Conservation (phyloP, 1,284 basidiomycete species). For the Apiotrichum sp. region DNA sequence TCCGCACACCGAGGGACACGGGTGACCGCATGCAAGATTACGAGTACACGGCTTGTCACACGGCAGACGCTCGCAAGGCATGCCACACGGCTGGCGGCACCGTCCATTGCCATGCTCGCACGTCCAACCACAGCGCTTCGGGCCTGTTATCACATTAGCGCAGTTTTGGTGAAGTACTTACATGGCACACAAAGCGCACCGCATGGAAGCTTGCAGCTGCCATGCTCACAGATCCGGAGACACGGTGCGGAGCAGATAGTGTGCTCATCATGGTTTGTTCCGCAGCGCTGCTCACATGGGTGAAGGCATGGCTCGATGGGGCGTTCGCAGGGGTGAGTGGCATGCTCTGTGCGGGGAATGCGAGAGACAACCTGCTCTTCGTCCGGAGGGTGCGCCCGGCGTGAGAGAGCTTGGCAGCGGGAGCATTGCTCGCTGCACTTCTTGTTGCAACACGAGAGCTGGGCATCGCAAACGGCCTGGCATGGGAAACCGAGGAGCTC, state of each 20-base stretch:
- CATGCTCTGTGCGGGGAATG: background rate
- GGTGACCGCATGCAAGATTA: slow-evolving; percentile 56
- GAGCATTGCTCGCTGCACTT: slow-evolving; percentile 57
- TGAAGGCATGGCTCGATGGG: background rate
- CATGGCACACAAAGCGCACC: background rate
- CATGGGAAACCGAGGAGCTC: slow-evolving; percentile 49
- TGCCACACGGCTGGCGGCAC: slow-evolving; percentile 65
- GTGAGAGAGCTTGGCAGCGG: slow-evolving; percentile 51
- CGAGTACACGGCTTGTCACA: slow-evolving; percentile 57
- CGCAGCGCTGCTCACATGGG: background rate
- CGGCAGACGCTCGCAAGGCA: slow-evolving; percentile 63
- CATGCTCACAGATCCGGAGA: background rate
- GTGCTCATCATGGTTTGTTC: background rate
- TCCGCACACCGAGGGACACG: slow-evolving; percentile 63
- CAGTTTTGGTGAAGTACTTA: background rate
- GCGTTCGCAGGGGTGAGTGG: background rate
- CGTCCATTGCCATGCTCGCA: slow-evolving; percentile 52
- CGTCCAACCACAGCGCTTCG: slow-evolving; percentile 40
- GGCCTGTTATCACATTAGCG: background rate
- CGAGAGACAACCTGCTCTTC: no score
- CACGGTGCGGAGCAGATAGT: background rate
- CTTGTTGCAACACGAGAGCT: slow-evolving; percentile 55
- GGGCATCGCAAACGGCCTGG: slow-evolving; percentile 48
- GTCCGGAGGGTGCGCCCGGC: slow-evolving; percentile 7
- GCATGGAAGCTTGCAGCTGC: background rate